Conservation (phyloP, 805 yeast genomes). For the Kodamaea laetipori region DNA sequence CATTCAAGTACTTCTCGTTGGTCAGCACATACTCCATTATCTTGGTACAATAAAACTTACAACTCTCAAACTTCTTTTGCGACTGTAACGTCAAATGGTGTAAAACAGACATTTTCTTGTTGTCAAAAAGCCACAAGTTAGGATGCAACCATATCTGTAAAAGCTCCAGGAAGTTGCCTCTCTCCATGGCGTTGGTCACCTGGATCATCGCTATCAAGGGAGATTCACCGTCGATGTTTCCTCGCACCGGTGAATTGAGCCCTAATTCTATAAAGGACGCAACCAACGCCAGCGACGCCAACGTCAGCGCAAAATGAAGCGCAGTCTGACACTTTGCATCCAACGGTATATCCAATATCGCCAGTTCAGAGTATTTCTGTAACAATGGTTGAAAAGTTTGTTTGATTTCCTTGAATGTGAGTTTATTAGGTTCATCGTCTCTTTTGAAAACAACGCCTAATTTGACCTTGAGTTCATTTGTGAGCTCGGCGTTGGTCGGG, state of each 20-base stretch:
- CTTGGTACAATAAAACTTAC: constrained; percentile 36
- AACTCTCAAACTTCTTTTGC: constrained; percentile 33
- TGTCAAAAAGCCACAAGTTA: constrained; percentile 45
- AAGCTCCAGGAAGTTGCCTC: constrained; percentile 69
- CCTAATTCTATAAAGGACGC: constrained; percentile 36
- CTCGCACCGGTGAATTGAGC: constrained; percentile 41
- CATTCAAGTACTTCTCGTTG: constrained; percentile 23
- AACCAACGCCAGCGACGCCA: constrained; percentile 40
- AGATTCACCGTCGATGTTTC: constrained; percentile 40
- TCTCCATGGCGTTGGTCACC: constrained; percentile 82
- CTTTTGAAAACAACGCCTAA: constrained; percentile 40
- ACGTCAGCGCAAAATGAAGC: constrained; percentile 45
- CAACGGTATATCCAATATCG: constrained; percentile 35
- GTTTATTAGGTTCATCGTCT: constrained; percentile 24
- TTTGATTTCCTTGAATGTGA: constrained; percentile 27
- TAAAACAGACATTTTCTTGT: constrained; percentile 73
- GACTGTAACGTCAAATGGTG: constrained; percentile 75
- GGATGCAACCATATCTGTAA: constrained; percentile 72
- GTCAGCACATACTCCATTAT: constrained; percentile 36
- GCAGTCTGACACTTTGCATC: constrained; percentile 45
- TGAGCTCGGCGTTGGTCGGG: constrained; percentile 30
- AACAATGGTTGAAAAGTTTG: constrained; percentile 26
- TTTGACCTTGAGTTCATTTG: constrained; percentile 34
- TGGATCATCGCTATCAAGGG: constrained; percentile 69
- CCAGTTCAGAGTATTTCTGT: constrained; percentile 15